Conservation (phyloP, 2,329 filamentous ascomycete species). For the Fusarium coicis region DNA sequence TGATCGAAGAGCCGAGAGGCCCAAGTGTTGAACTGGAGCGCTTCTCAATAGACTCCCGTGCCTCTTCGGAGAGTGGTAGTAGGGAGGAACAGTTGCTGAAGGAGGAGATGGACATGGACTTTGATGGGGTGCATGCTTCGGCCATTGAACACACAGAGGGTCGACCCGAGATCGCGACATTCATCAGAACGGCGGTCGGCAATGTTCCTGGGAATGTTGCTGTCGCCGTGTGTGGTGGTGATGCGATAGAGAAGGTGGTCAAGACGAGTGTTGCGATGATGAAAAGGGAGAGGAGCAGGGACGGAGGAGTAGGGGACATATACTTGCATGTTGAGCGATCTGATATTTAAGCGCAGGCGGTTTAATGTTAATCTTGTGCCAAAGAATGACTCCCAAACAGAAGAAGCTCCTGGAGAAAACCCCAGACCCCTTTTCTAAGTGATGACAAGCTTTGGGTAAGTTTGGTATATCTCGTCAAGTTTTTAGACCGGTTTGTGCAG, state of each 20-base stretch:
- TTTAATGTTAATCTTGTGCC: constrained; percentile 3
- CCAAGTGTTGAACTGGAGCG: constrained; percentile 36
- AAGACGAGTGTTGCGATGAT: constrained; percentile 29
- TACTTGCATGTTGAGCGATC: constrained; percentile 40
- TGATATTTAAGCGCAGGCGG: constrained; percentile 21
- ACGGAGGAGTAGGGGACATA: constrained; percentile 27
- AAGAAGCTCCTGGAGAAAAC: neutral
- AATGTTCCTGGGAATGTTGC: constrained; percentile 31
- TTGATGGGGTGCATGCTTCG: constrained; percentile 22
- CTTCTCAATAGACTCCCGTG: constrained; percentile 37
- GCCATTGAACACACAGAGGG: constrained; percentile 37
- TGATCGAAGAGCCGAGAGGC: constrained; percentile 33
- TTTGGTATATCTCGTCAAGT: neutral
- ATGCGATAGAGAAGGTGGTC: constrained; percentile 33
- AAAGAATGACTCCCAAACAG: neutral
- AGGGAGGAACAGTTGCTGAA: constrained; percentile 39
- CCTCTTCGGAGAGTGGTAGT: constrained; percentile 21
- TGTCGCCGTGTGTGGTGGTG: constrained; percentile 40
- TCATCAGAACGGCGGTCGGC: constrained; percentile 28
- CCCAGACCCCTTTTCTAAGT: neutral
- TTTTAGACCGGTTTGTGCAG: no score
- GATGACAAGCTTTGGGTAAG: neutral
- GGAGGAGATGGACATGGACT: constrained; percentile 38
- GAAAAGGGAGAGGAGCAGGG: constrained; percentile 11
- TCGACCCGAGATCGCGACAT: constrained; percentile 38